Base-by-base conservation (phyloP, 768 basidiomycete genomes). In the Leccinum subtestaceum region DNA sequence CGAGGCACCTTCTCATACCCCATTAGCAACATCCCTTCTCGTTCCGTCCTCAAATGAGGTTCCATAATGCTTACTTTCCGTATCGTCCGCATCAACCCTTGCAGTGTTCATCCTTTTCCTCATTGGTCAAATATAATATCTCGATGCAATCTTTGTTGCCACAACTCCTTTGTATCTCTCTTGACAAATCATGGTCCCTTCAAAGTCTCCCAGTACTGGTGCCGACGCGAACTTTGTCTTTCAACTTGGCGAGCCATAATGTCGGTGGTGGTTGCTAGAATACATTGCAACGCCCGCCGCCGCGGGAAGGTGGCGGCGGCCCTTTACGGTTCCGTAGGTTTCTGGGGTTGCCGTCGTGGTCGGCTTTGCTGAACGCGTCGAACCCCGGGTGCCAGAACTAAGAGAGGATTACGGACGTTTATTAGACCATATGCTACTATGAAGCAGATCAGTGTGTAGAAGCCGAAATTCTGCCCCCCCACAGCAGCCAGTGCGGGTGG, bases 1-100 rank as follows among this genome's bases (percentile, higher is more conserved):
- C 52, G 57, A 60, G 57, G 57, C 56, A 36, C 27, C 53, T 53
- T 66, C 61, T 19, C 25, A 50, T 27, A n/a, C 66, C 51, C 60
- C 58, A 68, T 68, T 65, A 29, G 63, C 38, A 43, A 13, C 4
- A 3, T 13, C 25, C 34, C 59, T 58, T 66, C 60, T 52, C 54
- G 47, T 55, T 54, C 31, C 61, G 59, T 59, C 67, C 64, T 55
- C 55, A 59, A 43, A 31, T 5, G 17, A 34, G 13, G 34, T 68
- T 68, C 60, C 64, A 66, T 68, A 59, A 48, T 62, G 9, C 55
- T 59, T 55, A 25, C 54, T 52, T 60, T 57, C 62, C 38, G 29
- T 52, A 25, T 34, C 62, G 43, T 25, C 53, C 8, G 5, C 54
- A 45, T 53, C 61, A 51, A 21, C 57, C 57, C 59, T 66, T 56